phyloP scores from a whole-genome alignment of 2,329 filamentous ascomycete genomes.

The Grosmannia huntii region DNA sequence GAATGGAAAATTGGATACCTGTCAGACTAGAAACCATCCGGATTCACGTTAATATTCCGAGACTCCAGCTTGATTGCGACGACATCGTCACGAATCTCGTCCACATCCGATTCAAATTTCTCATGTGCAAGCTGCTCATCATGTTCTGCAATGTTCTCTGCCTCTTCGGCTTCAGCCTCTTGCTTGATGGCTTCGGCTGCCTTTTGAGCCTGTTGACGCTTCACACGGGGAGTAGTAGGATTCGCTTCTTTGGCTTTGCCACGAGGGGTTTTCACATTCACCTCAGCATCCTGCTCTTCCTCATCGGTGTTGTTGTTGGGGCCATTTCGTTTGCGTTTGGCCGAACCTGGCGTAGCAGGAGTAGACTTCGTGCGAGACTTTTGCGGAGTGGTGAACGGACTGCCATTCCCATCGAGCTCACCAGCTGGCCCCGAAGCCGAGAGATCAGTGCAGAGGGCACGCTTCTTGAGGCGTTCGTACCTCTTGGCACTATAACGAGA shows the following conservation, averaged over 20 bases:
- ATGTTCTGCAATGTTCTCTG: not conserved
- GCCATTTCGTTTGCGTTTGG: conserved; percentile 15
- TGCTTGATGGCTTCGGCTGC: conserved; percentile 1
- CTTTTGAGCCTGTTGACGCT: conserved; percentile 3
- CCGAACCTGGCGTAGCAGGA: conserved; percentile 11
- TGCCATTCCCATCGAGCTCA: not conserved
- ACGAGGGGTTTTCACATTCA: not conserved
- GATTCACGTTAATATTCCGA: too few relatives aligned
- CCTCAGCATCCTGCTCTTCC: not conserved
- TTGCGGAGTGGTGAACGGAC: not conserved
- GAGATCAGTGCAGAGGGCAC: not conserved
- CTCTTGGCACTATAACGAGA: conserved; percentile 43
- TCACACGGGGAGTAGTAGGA: not conserved
- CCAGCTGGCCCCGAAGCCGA: not conserved
- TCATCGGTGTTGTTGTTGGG: not conserved
- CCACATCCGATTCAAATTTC: not conserved
- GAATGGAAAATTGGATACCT: not conserved
- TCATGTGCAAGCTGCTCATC: not conserved
- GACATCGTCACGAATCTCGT: too few relatives aligned
- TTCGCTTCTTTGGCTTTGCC: not conserved
- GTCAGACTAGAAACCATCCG: too few relatives aligned
- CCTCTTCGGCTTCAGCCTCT: not conserved
- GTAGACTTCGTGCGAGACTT: not conserved
- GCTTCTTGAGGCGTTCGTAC: conserved; percentile 44
- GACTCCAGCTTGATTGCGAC: too few relatives aligned